A percentile compares a stretch with the other conserved stretches of the same genome.
Conservation (phyloP, 2,329 filamentous ascomycete genomes). For the Pyrenophora graminea region DNA sequence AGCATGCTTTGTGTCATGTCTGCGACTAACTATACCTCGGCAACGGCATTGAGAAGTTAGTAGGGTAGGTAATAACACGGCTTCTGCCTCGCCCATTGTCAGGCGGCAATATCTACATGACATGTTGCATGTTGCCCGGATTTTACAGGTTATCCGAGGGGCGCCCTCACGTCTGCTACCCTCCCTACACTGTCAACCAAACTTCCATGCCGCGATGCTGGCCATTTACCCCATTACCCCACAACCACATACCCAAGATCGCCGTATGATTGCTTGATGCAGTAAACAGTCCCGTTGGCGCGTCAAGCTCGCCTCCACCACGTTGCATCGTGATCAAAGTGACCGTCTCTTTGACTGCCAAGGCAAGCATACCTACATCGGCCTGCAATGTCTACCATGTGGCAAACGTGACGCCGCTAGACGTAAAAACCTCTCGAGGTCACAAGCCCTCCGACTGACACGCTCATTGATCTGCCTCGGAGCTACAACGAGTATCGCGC, state of each 20-base stretch:
- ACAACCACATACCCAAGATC: neutral
- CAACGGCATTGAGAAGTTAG: too few species aligned
- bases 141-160: neutral
- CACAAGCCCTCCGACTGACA: constrained; percentile 9
- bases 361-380: neutral
- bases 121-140: neutral
- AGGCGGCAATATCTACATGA: too few species aligned
- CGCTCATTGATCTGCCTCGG: constrained; percentile 5
- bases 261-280: neutral
- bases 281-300: neutral
- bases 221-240: neutral
- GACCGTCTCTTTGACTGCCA: neutral
- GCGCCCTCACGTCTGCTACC: neutral
- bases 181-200: neutral
- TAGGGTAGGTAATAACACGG: too few species aligned
- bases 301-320: neutral
- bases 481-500: constrained; percentile 7
- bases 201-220: neutral
- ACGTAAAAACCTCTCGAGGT: constrained; percentile 1
- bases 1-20: neutral
- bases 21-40: neutral
- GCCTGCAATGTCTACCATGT: neutral
- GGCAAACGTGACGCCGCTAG: neutral
- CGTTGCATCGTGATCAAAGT: constrained; percentile 1
- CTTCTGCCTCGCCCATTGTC: too few species aligned